Conservation (phyloP, 352 stramenopile genomes). For the Globisporangium mamillatum region DNA sequence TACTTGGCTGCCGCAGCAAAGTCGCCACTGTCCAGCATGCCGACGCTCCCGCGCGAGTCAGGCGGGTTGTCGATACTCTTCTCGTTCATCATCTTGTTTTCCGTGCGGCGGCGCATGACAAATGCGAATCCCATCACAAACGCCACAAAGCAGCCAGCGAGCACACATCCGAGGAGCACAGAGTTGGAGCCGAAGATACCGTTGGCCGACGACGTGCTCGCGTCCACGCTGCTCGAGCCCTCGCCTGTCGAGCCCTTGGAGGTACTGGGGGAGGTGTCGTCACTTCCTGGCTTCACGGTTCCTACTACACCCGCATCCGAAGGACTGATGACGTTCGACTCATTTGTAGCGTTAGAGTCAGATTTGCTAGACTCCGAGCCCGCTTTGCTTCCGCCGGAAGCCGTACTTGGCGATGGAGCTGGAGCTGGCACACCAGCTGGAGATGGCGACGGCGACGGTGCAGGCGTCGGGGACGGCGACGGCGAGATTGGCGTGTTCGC, state of each 20-base stretch:
- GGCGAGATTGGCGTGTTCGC: slow-evolving; percentile 35
- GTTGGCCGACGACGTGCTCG: slow-evolving; percentile 10
- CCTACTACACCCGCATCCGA: background rate
- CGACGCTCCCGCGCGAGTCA: slow-evolving; percentile 25
- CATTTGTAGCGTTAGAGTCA: background rate
- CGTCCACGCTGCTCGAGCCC: slow-evolving; percentile 14
- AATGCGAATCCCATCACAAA: slow-evolving; percentile 36
- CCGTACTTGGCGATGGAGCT: slow-evolving; percentile 9
- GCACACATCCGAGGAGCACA: slow-evolving; percentile 35
- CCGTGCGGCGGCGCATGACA: slow-evolving; percentile 45
- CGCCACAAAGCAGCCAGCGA: slow-evolving; percentile 34
- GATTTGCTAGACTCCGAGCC: background rate
- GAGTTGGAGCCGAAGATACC: slow-evolving; percentile 25
- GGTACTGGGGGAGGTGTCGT: background rate
- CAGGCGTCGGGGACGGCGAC: slow-evolving; percentile 14
- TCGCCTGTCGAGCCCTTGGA: background rate
- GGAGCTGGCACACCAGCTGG: slow-evolving; percentile 7
- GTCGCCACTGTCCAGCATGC: slow-evolving; percentile 41
- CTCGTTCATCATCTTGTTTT: slow-evolving; percentile 27
- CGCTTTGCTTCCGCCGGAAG: background rate
- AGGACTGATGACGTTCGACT: background rate
- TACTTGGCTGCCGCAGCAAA: slow-evolving; percentile 27
- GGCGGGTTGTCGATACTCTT: slow-evolving; percentile 25
- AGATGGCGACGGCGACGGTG: slow-evolving; percentile 15
- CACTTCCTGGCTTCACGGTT: slow-evolving; percentile 12